Base-by-base conservation (phyloP, 2,329 filamentous ascomycete species). In the Intubia oerlemansii region DNA sequence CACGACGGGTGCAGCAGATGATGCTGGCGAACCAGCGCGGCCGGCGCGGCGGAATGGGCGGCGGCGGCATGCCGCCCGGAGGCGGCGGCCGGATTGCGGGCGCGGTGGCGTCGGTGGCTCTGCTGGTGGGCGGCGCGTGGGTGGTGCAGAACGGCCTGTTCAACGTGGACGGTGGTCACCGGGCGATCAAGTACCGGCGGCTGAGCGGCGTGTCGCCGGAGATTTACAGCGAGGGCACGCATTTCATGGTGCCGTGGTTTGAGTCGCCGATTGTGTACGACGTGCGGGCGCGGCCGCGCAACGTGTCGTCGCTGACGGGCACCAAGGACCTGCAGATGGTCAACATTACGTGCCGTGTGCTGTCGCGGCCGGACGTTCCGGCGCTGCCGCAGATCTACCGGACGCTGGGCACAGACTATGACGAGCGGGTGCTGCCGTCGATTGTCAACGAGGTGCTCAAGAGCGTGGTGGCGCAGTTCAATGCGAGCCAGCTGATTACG, bases 281-380 rank as follows among this genome's bases (percentile, higher is more conserved):
- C 52, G 88, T 98, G 42, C 85, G 88, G 56, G 88, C 88, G 35
- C 93, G 85, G 62, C 88, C 88, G 44, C 74, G 88, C 50, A 93
- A 91, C 47, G 84, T 98, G 43, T 78, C 88, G 40, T 95, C 88
- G 40, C 68, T 98, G 40, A 98, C 88, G 34, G 88, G 88, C 42
- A 98, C 88, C 47, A 98, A 98, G 64, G 88, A 98, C 58, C 56
- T 98, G 63, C 88, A 98, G 62, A 98, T 98, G 88, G 88, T 98
- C 46, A 93, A 82, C 65, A 66, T 98, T 63, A 98, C 88, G 30
- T 65, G 98, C 49, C 69, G 88, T 53, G 88, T 98, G 39, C 56
- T 98, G 52, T 85, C 95, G 57, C 67, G 90, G 42, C 88, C 90
- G 5, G 85, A 92, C 32, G 85, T 98, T 44, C 71, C 80, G 61